Evolutionary conservation across 2,329 filamentous ascomycete species (phyloP), one percentile per base, ranked within the genome.

Genomic region (Aureobasidium mangrovei): DNA sequence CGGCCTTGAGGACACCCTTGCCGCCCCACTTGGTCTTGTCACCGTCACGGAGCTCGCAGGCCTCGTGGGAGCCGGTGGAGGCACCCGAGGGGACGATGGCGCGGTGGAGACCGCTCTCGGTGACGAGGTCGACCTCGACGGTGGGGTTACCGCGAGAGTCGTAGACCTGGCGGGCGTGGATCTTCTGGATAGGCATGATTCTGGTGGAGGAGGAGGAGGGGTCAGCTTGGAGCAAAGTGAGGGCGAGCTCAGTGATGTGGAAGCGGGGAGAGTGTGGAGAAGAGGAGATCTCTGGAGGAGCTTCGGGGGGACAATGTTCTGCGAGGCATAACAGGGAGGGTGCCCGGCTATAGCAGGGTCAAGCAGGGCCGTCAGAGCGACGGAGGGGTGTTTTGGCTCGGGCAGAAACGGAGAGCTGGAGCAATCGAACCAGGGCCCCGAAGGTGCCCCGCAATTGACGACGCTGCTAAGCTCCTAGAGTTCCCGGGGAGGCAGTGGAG

Each of bases 61-160:
- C 75, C 65, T 77, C 74, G 67, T 77, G 73, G 56, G 73, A 74
- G 61, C 74, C 90, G 67, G 91, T 96, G 66, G 91, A 96, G 68
- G 91, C 91, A 73, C 91, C 91, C 63, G 91, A 96, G 67, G 91
- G 91, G 60, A 97, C 91, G 72, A 96, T 96, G 72, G 91, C 91
- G 70, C 91, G 90, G 84, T 96, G 91, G 61, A 97, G 85, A 70
- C 91, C 91, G 67, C 87, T 94, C 79, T 95, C 89, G 66, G 91
- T 96, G 77, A 95, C 86, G 66, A 96, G 83, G 73, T 96, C 91
- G 68, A 97, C 91, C 82, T 97, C 91, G 70, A 96, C 91, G 71
- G 93, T 98, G 69, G 93, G 93, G 85, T 98, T 98, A 72, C 83
- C 83, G 64, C 93, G 91, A 74, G 93, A 97, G 83, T 98, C 93